A percentile compares a stretch with the other conserved stretches of the same genome.
Conservation (phyloP, 768 basidiomycete species). For the Paxillus involutus region DNA sequence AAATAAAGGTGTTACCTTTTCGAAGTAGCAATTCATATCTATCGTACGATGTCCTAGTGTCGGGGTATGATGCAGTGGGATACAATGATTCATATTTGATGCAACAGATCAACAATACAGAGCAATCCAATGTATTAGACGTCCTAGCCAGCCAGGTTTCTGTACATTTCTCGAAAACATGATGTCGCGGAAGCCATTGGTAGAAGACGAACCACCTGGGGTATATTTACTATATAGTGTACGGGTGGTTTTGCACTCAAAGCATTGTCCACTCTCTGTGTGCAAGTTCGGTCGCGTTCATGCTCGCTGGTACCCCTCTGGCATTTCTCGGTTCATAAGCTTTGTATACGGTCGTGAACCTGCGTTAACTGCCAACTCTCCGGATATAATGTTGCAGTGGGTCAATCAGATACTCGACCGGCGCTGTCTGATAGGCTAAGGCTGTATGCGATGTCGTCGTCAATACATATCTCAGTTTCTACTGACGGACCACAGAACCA, state of each 20-base stretch:
- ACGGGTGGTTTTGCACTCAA: slow-evolving; percentile 48
- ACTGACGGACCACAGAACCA: no score
- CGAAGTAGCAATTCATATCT: slow-evolving; percentile 2
- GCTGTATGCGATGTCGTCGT: no score
- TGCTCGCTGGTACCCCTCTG: slow-evolving; percentile 50
- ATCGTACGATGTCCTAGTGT: background rate
- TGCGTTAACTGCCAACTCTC: no score
- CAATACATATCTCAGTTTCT: no score
- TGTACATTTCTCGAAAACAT: slow-evolving; percentile 19
- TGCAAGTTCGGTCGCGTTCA: slow-evolving; percentile 57
- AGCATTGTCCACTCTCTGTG: slow-evolving; percentile 43
- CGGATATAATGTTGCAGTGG: no score
- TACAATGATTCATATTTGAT: no score
- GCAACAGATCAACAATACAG: no score
- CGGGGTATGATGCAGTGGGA: no score
- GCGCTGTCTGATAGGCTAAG: no score
- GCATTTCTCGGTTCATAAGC: slow-evolving; percentile 46
- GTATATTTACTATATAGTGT: slow-evolving; percentile 48
- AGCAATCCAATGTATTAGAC: no score
- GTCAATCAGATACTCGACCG: no score
- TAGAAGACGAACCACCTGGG: slow-evolving; percentile 23
- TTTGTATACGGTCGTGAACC: slow-evolving; percentile 58
- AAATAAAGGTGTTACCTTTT: slow-evolving; percentile 1
- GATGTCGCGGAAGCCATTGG: slow-evolving; percentile 26
- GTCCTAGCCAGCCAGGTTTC: slow-evolving; percentile 14